These are phyloP conservation scores for Emergomyces pasteurianus DNA, from an alignment of 2,329 filamentous ascomycete species.

Conservation along the genomic window DNA sequence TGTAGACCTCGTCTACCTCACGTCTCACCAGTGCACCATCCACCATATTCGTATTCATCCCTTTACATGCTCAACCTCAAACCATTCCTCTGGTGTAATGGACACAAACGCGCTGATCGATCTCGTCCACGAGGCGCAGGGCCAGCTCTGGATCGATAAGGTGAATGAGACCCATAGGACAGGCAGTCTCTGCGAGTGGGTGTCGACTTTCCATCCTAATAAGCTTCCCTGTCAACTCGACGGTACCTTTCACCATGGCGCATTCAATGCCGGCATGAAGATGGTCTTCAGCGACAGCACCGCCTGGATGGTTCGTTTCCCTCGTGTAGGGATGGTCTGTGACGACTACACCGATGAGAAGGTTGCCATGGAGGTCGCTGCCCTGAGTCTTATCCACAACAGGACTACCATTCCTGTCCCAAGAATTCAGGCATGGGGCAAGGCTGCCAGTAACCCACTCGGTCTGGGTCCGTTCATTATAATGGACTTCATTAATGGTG, in stretches of 20 bases:
- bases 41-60: background rate
- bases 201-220: conserved; percentile 24
- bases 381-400: conserved; percentile 16
- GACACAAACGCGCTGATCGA: conserved; percentile 16
- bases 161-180: conserved; percentile 12
- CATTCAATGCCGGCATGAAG: conserved; percentile 24
- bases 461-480: conserved; percentile 20
- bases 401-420: conserved; percentile 19
- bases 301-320: conserved; percentile 22
- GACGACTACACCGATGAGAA: conserved; percentile 20
- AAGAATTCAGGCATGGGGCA: conserved; percentile 17
- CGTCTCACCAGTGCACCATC: background rate
- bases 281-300: conserved; percentile 21
- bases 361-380: conserved; percentile 20
- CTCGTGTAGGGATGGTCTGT: conserved; percentile 18
- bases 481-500: conserved; percentile 20
- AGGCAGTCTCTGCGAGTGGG: conserved; percentile 18
- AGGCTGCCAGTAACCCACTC: conserved; percentile 17
- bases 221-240: conserved; percentile 23
- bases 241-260: conserved; percentile 20
- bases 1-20: too few relatives aligned
- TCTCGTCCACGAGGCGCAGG: conserved; percentile 12
- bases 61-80: background rate
- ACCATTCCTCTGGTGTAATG: conserved; percentile 9
- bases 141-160: conserved; percentile 15